Base-by-base conservation (phyloP, 306 rosid genomes). In the Dalbergia cochinchinensis region DNA sequence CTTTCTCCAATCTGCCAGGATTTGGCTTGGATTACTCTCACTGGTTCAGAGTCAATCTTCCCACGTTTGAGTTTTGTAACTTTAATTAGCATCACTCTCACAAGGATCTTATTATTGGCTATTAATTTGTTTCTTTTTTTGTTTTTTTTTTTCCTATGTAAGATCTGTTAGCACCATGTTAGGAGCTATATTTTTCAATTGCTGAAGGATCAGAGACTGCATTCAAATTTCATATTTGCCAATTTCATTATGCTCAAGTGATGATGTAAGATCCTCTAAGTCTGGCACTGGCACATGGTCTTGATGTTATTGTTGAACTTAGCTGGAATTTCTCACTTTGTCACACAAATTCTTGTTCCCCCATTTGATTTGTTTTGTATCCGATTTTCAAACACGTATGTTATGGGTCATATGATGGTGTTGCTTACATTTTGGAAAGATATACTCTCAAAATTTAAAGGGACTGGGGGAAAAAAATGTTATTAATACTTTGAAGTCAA, bases 121-220 rank as follows among this genome's bases (percentile, higher is more conserved):
- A 63, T 63, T 35, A 1, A 35, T 37, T 37, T 69, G 69, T 69
- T 10, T 7, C 8, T 75, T 13, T 33, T 73, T 41, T 20, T 73
- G 3, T 76, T 47, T 65, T 26, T 7, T 20, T 20, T 20, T 20
- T 20, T 35, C 19, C n/a, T 60, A 48, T 51, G 6, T 72, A 35
- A 73, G 50, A 65, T 71, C 74, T 76, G 77, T 51, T 58, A 78
- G 47, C 69, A 31, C 53, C 55, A 60, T 9, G 4, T 71, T 76
- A 77, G 83, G 83, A 65, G 59, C 77, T 80, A 71, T 65, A 76
- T 65, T 50, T 76, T 84, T 71, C 41, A 65, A 26, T 64, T 75
- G 57, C 74, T n/a, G 48, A 22, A n/a, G 13, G 64, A 62, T 69
- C 61, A 19, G 12, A 70, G 76, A 51, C 74, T 15, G 16, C 16